phyloP scores from a whole-genome alignment of 176 grass and related monocot species.

The Zoysia japonica region DNA sequence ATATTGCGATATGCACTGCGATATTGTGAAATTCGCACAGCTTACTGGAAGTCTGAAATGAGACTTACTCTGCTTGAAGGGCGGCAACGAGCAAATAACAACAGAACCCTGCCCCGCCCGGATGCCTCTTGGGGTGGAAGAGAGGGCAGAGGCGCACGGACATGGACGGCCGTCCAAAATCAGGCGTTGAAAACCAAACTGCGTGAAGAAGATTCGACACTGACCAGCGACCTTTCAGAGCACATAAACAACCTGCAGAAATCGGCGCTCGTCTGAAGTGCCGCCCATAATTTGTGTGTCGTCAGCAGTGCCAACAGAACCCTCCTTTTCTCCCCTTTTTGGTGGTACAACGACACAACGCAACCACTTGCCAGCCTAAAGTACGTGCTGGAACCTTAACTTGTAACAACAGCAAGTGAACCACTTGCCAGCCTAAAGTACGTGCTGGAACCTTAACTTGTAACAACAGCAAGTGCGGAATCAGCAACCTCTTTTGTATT shows the following conservation, averaged over 20 bases:
- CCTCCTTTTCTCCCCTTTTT: slow-evolving; percentile 4
- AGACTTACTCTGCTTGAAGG: neutral
- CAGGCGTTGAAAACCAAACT: neutral
- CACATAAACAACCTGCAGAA: neutral
- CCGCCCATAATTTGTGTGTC: slow-evolving; percentile 35
- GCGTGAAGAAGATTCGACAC: neutral
- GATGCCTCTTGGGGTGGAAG: slow-evolving; percentile 7
- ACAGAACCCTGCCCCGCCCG: too few species aligned
- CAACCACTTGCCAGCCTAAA: slow-evolving; percentile 26
- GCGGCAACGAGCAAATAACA: neutral
- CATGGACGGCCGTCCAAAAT: neutral
- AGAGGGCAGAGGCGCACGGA: neutral
- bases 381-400: neutral
- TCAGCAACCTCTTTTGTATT: neutral
- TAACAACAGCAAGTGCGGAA: neutral
- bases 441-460: neutral
- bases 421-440: slow-evolving; percentile 28
- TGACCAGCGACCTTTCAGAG: neutral
- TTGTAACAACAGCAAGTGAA: neutral
- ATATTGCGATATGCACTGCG: too few species aligned
- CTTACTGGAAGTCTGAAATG: neutral
- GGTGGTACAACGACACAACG: slow-evolving; percentile 26
- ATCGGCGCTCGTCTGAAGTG: neutral
- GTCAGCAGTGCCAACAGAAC: slow-evolving; percentile 3
- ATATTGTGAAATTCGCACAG: too few species aligned